These are phyloP conservation scores for Aspergillus taichungensis DNA, from an alignment of 495 filamentous ascomycete species.

Conservation along the genomic window DNA sequence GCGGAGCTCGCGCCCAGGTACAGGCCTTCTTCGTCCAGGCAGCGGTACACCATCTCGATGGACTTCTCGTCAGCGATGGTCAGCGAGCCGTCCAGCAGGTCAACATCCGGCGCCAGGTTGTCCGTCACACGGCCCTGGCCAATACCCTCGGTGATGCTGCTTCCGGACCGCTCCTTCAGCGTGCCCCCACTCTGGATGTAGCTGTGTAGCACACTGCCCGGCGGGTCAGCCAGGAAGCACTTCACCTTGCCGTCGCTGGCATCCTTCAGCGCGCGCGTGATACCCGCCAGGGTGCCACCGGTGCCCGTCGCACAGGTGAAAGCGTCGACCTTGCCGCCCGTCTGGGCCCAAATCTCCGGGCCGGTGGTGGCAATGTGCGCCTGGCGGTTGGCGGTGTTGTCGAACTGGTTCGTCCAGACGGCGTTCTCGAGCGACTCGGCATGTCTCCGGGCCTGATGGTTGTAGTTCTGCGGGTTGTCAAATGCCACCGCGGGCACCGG, in stretches of 20 bases:
- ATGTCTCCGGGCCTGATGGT: constrained; percentile 86
- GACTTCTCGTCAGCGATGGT: constrained; percentile 85
- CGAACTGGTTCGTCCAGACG: constrained; percentile 99
- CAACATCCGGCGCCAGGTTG: constrained; percentile 80
- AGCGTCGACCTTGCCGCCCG: constrained; percentile 74
- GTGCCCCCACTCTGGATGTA: constrained; percentile 83
- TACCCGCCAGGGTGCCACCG: constrained; percentile 81
- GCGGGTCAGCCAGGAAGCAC: constrained; percentile 86
- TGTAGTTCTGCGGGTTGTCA: constrained; percentile 94
- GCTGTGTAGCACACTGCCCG: constrained; percentile 82
- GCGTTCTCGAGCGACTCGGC: constrained; percentile 80
- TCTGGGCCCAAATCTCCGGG: constrained; percentile 96
- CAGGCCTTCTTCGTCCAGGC: constrained; percentile 90
- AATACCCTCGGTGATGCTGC: constrained; percentile 95
- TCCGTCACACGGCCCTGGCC: constrained; percentile 95
- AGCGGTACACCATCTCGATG: constrained; percentile 96
- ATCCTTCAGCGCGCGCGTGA: constrained; percentile 83
- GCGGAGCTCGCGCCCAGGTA: constrained; percentile 92
- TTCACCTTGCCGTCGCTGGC: constrained; percentile 74
- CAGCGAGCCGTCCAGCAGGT: constrained; percentile 76
- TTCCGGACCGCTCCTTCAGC: constrained; percentile 69
- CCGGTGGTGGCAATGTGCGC: constrained; percentile 96
- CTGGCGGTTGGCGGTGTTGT: constrained; percentile 87
- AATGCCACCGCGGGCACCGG: constrained; percentile 97
- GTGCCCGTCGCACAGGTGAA: constrained; percentile 96